These are phyloP conservation scores for Galeopsis tetrahit DNA, from an alignment of 257 asterid species.

Conservation along the genomic window DNA sequence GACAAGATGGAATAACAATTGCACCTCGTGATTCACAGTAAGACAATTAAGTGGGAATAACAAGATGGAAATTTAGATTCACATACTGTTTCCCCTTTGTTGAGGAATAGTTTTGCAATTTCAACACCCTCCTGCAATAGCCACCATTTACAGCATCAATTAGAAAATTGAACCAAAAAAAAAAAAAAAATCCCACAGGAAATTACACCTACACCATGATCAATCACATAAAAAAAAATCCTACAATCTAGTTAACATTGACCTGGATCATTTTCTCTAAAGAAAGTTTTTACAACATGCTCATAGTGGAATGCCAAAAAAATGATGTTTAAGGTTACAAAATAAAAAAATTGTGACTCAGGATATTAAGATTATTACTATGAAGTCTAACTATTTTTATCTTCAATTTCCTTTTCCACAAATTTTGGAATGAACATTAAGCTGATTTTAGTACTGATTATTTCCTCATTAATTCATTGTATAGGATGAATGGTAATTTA, in stretches of 20 bases:
- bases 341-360: not conserved
- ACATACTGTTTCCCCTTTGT: conserved; percentile 87
- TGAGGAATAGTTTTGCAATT: conserved; percentile 89
- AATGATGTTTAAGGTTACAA: not conserved
- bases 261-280: not conserved
- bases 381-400: not conserved
- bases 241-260: not conserved
- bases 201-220: not conserved
- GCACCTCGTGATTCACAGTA: conserved; percentile 10
- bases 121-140: conserved; percentile 95
- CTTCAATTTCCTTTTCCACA: not conserved
- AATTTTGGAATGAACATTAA: not conserved
- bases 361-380: not conserved
- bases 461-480: not conserved
- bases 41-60: conserved; percentile 9
- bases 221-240: conserved; percentile 4
- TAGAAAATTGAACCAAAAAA: conserved; percentile 22
- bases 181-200: conserved; percentile 4
- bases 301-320: conserved; percentile 12
- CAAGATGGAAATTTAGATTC: conserved; percentile 29
- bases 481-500: conserved; percentile 11
- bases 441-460: conserved; percentile 5
- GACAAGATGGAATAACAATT: not conserved
- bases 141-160: conserved; percentile 36
- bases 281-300: conserved; percentile 1